Base-by-base conservation (phyloP, 2,329 filamentous ascomycete species). In the Fusarium sp. region DNA sequence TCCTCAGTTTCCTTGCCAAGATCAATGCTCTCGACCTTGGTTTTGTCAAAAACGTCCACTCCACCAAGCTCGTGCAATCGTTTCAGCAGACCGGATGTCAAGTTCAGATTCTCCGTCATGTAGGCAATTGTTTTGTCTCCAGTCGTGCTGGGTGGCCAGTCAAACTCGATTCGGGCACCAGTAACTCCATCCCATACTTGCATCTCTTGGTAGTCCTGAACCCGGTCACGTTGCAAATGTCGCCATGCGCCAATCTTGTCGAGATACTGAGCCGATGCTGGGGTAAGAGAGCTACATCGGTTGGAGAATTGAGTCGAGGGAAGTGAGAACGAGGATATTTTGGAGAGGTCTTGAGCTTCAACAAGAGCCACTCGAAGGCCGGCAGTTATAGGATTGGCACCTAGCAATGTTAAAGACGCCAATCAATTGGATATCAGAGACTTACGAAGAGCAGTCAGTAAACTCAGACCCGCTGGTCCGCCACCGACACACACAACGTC, bases 161-260 rank as follows among this genome's bases (percentile, higher is more conserved):
- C 92, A 80, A 99, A 99, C 73, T 93, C 92, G 78, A 99, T 96
- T 73, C 91, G 89, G 38, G 94, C 93, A 63, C 90, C 94, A 43
- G 92, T 93, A 60, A 97, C 89, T 67, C 95, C 97, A 79, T 99
- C 96, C 96, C 97, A 99, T 32, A 98, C 96, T 79, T 97, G 92
- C 96, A 99, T 99, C 75, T 95, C 92, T 64, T 97, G 91, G 80
- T 98, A 99, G 1, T 90, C 87, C 82, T 98, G 94, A 34, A 96
- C 88, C 32, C 96, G 89, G 8, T 88, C 84, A 44, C 85, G 82
- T 72, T 92, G 87, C 65, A 98, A 84, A 77, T 97, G 90, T 9
- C 85, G 78, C 96, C 95, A 98, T 52, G 92, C 94, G 38, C 95
- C 96, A 65, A 97, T 96, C 7, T 87, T 84, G 77, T 93, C 86